These are phyloP conservation scores for Nitzschia sp. DNA, from an alignment of 108 stramenopile genomes.

Conservation along the genomic window DNA sequence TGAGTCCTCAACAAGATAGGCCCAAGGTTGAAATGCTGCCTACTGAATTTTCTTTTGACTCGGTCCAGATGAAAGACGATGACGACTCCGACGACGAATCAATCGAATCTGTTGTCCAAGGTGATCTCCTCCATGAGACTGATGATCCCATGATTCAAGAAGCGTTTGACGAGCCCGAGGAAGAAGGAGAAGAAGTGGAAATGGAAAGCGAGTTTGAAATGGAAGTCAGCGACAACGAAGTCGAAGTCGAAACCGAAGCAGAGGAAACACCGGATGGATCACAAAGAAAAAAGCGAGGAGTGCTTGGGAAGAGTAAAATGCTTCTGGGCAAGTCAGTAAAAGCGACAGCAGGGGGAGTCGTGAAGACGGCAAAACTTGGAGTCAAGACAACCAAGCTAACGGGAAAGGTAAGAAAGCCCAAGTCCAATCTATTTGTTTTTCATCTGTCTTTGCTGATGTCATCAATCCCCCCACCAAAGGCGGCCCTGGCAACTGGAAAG, in stretches of 20 bases:
- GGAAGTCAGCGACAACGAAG: constrained; percentile 9
- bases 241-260: not conserved
- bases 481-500: constrained; percentile 55
- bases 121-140: not conserved
- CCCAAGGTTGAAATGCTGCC: not conserved
- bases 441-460: not conserved
- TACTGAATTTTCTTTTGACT: constrained; percentile 3
- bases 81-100: constrained; percentile 4
- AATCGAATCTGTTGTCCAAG: not conserved
- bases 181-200: constrained; percentile 20
- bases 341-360: constrained; percentile 20
- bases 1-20: not conserved
- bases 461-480: no score
- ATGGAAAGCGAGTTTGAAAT: constrained; percentile 7
- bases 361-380: constrained; percentile 18
- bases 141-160: not conserved
- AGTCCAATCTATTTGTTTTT: not conserved
- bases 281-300: constrained; percentile 12
- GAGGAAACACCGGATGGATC: not conserved
- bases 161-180: not conserved
- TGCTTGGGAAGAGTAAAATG: constrained; percentile 13
- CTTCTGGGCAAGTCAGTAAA: constrained; percentile 18
- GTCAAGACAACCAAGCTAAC: constrained; percentile 13
- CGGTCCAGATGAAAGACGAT: not conserved
- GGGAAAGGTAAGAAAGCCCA: constrained; percentile 9